Evolutionary conservation across 345 rosid genomes (phyloP).

Genomic region (Populus euphratica): DNA sequence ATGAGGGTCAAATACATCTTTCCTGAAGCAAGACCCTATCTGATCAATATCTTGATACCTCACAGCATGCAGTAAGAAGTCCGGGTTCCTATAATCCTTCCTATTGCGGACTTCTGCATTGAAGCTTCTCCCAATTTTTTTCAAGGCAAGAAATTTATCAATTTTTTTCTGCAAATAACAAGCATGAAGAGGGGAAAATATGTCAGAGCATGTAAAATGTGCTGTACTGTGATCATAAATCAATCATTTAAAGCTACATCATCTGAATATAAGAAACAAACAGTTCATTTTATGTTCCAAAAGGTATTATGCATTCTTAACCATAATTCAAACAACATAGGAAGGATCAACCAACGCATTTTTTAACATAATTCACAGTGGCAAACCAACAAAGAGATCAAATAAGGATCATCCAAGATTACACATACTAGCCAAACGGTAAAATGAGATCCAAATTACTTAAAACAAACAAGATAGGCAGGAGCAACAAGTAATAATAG

Average conservation of each 20-base stretch:
- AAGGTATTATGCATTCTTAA: not conserved
- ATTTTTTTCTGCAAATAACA: slow-evolving; percentile 60
- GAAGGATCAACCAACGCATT: not conserved
- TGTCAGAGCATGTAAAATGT: slow-evolving; percentile 1
- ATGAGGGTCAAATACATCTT: slow-evolving; percentile 90
- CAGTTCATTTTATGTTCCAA: not conserved
- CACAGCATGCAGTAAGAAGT: slow-evolving; percentile 87
- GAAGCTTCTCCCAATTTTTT: slow-evolving; percentile 85
- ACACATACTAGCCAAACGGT: not conserved
- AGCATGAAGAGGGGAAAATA: slow-evolving; percentile 5
- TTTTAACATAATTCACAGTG: not conserved
- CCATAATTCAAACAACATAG: not conserved
- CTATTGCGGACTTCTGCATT: slow-evolving; percentile 91
- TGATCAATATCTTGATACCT: slow-evolving; percentile 90
- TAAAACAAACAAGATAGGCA: not conserved
- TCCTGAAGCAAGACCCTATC: slow-evolving; percentile 86
- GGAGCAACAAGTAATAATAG: not conserved
- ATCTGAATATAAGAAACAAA: slow-evolving; percentile 2
- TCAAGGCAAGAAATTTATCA: slow-evolving; percentile 72
- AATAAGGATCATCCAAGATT: not conserved
- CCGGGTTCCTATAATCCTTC: slow-evolving; percentile 93
- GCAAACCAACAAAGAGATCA: not conserved
- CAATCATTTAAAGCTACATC: not conserved
- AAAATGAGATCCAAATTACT: not conserved
- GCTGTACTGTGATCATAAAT: not conserved